Evolutionary conservation across 306 rosid genomes (phyloP).

Genomic region (Casuarina equisetifolia): DNA sequence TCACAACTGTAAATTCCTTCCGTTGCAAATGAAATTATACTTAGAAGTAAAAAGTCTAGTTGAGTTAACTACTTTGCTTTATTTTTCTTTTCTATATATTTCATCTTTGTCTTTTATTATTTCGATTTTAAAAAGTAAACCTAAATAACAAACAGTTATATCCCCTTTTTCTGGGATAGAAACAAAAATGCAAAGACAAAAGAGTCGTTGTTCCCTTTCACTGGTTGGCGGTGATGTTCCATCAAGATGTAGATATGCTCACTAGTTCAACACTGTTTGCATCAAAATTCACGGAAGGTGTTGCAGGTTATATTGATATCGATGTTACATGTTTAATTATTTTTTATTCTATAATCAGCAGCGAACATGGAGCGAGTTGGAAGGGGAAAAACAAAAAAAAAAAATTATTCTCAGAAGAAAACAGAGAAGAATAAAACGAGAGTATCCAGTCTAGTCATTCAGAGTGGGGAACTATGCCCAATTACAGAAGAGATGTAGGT

Average conservation of each 20-base stretch:
- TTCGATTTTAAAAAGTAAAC: no score
- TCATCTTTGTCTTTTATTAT: no score
- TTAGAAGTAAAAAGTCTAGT: no score
- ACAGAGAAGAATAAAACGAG: neutral
- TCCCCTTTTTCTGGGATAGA: no score
- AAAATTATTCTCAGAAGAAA: neutral
- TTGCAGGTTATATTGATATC: neutral
- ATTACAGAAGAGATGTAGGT: neutral
- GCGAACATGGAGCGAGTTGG: slow-evolving; percentile 5
- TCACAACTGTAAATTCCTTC: no score
- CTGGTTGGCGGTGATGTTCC: no score
- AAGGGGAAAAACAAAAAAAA: neutral
- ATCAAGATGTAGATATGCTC: neutral
- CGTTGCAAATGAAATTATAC: no score
- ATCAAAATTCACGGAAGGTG: neutral
- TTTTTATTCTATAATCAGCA: neutral
- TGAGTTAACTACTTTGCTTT: no score
- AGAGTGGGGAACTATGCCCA: neutral
- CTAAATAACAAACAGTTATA: no score
- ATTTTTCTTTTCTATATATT: no score
- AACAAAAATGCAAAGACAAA: no score
- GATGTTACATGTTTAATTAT: neutral
- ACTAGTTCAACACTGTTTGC: neutral
- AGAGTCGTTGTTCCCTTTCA: no score
- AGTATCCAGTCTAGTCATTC: neutral